These are phyloP conservation scores for Nicotiana benthamiana DNA, from an alignment of 257 asterid genomes.

Conservation along the genomic window DNA sequence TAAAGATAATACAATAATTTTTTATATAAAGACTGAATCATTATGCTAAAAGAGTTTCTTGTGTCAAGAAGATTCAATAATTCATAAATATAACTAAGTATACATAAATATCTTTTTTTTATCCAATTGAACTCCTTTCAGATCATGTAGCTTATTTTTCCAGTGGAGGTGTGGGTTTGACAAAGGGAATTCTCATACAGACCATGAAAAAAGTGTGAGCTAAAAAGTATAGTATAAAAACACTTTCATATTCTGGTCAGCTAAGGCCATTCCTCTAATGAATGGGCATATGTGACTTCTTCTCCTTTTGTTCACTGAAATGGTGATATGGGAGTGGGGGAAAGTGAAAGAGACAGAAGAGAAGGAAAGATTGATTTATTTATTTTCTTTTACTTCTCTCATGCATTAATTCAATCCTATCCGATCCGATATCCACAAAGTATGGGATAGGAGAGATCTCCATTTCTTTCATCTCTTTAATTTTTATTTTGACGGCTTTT, in stretches of 20 bases:
- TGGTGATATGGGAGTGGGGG: neutral
- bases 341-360: neutral
- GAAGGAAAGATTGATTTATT: neutral
- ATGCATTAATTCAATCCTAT: conserved; percentile 15
- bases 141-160: neutral
- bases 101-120: too few species aligned
- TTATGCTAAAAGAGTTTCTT: too few species aligned
- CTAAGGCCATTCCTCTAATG: conserved; percentile 34
- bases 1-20: too few species aligned
- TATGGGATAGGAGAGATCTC: conserved; percentile 47
- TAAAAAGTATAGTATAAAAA: neutral
- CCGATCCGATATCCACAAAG: conserved; percentile 36
- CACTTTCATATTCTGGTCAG: conserved; percentile 21
- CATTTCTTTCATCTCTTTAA: conserved; percentile 25
- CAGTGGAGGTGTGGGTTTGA: neutral
- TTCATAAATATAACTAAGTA: too few species aligned
- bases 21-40: too few species aligned
- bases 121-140: neutral
- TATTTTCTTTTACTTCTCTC: conserved; percentile 14
- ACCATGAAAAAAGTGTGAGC: neutral
- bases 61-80: too few species aligned
- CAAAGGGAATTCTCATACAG: neutral
- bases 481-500: too few species aligned
- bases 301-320: conserved; percentile 23
- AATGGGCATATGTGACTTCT: conserved; percentile 51